These are phyloP conservation scores for Daedalea quercina DNA, from an alignment of 768 basidiomycete genomes.

Conservation along the genomic window DNA sequence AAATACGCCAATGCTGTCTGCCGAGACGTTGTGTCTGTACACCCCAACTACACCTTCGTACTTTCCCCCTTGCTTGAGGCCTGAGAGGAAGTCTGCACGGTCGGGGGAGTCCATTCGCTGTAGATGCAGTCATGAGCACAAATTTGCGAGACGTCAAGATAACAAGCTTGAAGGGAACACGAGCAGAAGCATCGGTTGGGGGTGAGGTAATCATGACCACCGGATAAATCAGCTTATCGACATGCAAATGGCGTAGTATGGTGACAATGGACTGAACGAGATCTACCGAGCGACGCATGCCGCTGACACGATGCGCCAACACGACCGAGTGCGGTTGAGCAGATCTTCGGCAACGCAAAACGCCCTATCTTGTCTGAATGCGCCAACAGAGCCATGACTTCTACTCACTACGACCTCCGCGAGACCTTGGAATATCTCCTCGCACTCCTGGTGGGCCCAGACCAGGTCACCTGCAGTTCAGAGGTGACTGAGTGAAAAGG, in stretches of 20 bases:
- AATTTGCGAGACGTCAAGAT: too few relatives aligned
- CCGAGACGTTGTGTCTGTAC: conserved; percentile 71
- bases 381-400: too few relatives aligned
- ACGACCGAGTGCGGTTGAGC: too few relatives aligned
- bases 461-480: conserved; percentile 47
- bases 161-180: too few relatives aligned
- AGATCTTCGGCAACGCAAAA: not conserved
- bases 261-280: too few relatives aligned
- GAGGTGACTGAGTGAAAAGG: not conserved
- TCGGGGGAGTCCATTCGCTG: conserved; percentile 16
- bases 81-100: conserved; percentile 63
- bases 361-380: not conserved
- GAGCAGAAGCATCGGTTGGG: too few relatives aligned
- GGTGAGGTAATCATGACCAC: too few relatives aligned
- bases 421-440: conserved; percentile 55
- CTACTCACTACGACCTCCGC: conserved; percentile 74
- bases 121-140: not conserved
- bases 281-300: too few relatives aligned
- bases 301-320: too few relatives aligned
- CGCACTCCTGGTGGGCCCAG: conserved; percentile 76
- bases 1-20: conserved; percentile 63
- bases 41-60: conserved; percentile 73
- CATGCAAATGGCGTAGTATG: too few relatives aligned
- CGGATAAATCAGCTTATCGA: too few relatives aligned
- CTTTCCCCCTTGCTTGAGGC: conserved; percentile 58